Base-by-base conservation (phyloP, 768 basidiomycete species). In the Brasilioporus rufonigricans region DNA sequence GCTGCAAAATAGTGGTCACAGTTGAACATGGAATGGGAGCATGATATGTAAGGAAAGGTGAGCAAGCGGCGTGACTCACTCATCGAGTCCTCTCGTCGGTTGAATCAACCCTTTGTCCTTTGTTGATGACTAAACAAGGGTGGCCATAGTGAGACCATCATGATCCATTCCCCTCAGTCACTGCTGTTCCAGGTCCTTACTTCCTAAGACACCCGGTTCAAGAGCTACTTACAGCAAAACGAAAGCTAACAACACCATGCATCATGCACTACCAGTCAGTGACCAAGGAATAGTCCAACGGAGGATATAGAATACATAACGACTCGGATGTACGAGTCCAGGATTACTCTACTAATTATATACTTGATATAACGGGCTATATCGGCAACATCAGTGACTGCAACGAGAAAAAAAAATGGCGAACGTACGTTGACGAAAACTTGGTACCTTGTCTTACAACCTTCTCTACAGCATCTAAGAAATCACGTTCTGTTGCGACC, bases 371-470 rank as follows among this genome's bases (percentile, higher is more conserved):
- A 94, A 71, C 31, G 92, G 92, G 56, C 90, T 92, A 66, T 23
- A 58, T 46, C 32, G 61, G 56, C 32, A 27, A 48, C 41, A 38
- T 54, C 31, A 62, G 58, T 19, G 18, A 2, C 29, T 33, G 32
- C 44, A 65, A 38, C 8, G 14, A 1, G 18, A 19, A 14, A 40
- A 13, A 35, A 21, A 21, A 48, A 19, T 53, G n/a, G 44, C n/a
- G 11, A 50, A 60, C 91, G 56, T 79, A 93, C 84, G 97, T 98
- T 81, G 86, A 89, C 3, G 94, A 97, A 76, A 98, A 99, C 76
- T 98, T 98, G 65, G 91, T 93, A 26, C 95, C 95, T 74, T 98
- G 94, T 64, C 93, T 81, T 38, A 98, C 93, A 54, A 99, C 97
- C 76, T 98, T 98, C 78, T 99, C 97, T 3, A 99, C 96, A 12